Base-by-base conservation (phyloP, 164 flowering plant species). In the Magnolia changhungtana region DNA sequence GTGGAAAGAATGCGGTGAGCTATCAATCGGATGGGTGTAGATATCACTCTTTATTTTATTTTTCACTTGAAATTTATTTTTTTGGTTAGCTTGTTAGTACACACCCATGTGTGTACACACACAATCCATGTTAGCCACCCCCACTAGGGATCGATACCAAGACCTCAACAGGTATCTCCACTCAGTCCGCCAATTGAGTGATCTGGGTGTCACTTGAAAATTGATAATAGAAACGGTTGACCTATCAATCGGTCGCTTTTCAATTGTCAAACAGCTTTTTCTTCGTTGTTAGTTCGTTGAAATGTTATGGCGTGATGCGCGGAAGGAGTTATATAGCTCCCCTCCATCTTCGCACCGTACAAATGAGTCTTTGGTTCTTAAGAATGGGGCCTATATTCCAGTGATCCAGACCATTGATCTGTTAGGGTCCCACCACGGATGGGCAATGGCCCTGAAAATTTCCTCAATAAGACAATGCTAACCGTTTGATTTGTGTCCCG, bases 221-320 rank as follows among this genome's bases (percentile, higher is more conserved):
- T 37, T 37, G 45, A 1, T 37, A 37, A 37, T 5, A 4, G 45
- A 37, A 37, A 5, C 45, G 7, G 45, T 55, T 16, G 61, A 55
- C 18, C 19, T 16, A 11, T 16, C 61, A 55, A 16, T 55, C 18
- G 61, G 10, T 5, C 10, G 61, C 61, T 55, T 55, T 55, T 55
- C 61, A 55, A 55, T 10, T 10, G 61, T 55, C 14, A 16, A 8
- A 13, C 61, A 3, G 61, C 61, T 10, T 55, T 55, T 11, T 55
- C 61, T 8, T 13, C 16, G 18, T 4, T 55, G 61, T 16, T 55
- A 16, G 21, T 64, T 20, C 19, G 67, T n/a, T 64, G 67, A 64
- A n/a, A 11, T 20, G 20, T 64, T 70, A 5, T 49, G 72, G 72
- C 59, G 72, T 70, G 72, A 70, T 50, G 58, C 5, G 72, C 72